Conservation (phyloP, 2,329 filamentous ascomycete genomes). For the Fusarium sp. region DNA sequence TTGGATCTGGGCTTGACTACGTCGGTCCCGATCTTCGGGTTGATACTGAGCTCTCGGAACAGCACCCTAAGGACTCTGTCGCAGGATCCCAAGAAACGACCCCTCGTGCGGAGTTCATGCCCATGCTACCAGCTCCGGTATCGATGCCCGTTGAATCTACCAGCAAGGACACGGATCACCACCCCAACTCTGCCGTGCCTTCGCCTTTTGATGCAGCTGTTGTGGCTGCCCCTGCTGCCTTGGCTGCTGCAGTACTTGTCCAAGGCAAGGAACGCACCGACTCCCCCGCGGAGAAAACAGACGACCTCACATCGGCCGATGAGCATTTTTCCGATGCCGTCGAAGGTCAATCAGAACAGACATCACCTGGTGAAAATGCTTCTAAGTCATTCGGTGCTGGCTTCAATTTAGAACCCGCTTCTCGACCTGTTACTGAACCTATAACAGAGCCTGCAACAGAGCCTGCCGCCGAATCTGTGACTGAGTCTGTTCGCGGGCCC, state of each 20-base stretch:
- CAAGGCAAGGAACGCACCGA: slow-evolving; percentile 34
- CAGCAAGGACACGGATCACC: slow-evolving; percentile 60
- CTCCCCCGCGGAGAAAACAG: slow-evolving; percentile 41
- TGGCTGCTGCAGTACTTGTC: slow-evolving; percentile 46
- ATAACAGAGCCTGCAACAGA: background rate
- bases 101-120: slow-evolving; percentile 69
- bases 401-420: background rate
- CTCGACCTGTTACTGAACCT: slow-evolving; percentile 9
- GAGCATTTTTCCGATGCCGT: slow-evolving; percentile 55
- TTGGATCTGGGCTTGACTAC: slow-evolving; percentile 41
- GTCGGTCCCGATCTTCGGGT: slow-evolving; percentile 54
- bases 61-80: slow-evolving; percentile 58
- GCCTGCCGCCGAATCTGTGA: background rate
- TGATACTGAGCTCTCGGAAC: slow-evolving; percentile 55
- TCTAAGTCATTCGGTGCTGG: slow-evolving; percentile 4
- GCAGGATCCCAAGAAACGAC: slow-evolving; percentile 76
- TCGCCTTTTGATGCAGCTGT: slow-evolving; percentile 50
- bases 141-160: slow-evolving; percentile 57
- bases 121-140: slow-evolving; percentile 53
- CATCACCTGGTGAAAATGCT: slow-evolving; percentile 20
- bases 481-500: background rate
- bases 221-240: slow-evolving; percentile 37
- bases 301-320: slow-evolving; percentile 54
- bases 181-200: slow-evolving; percentile 58
- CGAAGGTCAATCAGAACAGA: slow-evolving; percentile 46